Percentiles rank a stretch among this genome's conserved stretches.
Evolutionary conservation across 148 eudicot species (phyloP).

Genomic region (Rhododendron simsii): DNA sequence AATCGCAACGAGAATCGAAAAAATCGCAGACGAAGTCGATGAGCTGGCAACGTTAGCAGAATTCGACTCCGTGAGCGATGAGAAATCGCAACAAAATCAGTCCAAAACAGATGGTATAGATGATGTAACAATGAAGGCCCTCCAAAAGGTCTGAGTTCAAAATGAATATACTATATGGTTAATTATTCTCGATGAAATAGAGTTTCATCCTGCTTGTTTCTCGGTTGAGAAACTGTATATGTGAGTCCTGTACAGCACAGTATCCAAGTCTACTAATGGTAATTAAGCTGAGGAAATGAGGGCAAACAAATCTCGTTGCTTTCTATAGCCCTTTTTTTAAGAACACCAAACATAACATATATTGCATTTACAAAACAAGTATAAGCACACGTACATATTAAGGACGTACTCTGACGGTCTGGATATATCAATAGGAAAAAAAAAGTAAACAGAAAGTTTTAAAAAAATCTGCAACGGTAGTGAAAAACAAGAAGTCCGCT

Average conservation of each 20-base stretch:
- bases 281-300: constrained; percentile 9
- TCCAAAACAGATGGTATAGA: constrained; percentile 24
- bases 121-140: constrained; percentile 12
- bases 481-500: background rate
- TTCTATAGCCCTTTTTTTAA: no score
- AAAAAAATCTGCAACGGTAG: background rate
- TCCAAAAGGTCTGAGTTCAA: constrained; percentile 14
- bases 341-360: no score
- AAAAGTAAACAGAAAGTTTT: no score
- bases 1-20: constrained; percentile 58
- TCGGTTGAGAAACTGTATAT: background rate
- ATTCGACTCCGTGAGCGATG: constrained; percentile 32
- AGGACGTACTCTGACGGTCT: no score
- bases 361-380: no score
- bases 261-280: background rate
- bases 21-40: constrained; percentile 46
- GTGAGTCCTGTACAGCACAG: background rate
- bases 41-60: constrained; percentile 54
- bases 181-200: background rate
- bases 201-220: constrained; percentile 3
- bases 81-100: constrained; percentile 32
- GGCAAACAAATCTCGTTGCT: background rate
- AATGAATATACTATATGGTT: background rate
- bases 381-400: no score
- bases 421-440: no score